Percentiles rank a stretch among this genome's conserved stretches.
These are phyloP conservation scores for Bigelowiella natans DNA, from an alignment of 78 protist species.

Conservation along the genomic window DNA sequence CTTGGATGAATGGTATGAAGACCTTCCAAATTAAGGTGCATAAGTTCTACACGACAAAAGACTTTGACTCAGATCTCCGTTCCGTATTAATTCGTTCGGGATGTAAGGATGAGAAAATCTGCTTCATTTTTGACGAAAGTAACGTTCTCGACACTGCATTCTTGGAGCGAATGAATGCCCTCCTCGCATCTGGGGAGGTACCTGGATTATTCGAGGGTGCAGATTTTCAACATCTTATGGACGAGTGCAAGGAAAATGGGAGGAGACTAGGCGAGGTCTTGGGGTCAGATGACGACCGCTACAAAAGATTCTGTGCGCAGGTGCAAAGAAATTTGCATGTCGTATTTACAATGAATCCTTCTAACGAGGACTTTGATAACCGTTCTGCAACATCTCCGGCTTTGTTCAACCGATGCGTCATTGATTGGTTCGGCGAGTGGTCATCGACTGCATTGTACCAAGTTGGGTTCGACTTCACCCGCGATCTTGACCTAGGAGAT, in stretches of 20 bases:
- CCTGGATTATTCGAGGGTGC: conserved; percentile 96
- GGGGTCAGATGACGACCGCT: conserved; percentile 9
- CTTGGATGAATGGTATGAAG: conserved; percentile 70
- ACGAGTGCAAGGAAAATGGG: conserved; percentile 45
- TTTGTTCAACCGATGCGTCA: conserved; percentile 90
- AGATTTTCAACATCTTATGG: conserved; percentile 51
- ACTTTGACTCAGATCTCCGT: conserved; percentile 91
- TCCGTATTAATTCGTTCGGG: conserved; percentile 81
- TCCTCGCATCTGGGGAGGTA: conserved; percentile 76
- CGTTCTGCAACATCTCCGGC: conserved; percentile 62
- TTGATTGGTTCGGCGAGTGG: conserved; percentile 97
- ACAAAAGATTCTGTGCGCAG: neutral
- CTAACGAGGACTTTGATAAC: conserved; percentile 66
- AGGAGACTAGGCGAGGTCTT: conserved; percentile 34
- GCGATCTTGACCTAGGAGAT: conserved; percentile 44
- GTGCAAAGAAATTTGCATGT: conserved; percentile 87
- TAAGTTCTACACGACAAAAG: conserved; percentile 53
- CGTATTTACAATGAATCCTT: conserved; percentile 93
- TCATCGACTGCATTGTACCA: conserved; percentile 66
- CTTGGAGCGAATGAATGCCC: conserved; percentile 93
- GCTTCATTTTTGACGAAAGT: conserved; percentile 85
- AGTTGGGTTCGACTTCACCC: conserved; percentile 71
- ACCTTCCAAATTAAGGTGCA: conserved; percentile 56
- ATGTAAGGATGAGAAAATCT: conserved; percentile 70
- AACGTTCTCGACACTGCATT: conserved; percentile 80